These are phyloP conservation scores for Cladosporium oxysporum DNA, from an alignment of 2,329 filamentous ascomycete genomes.

Conservation along the genomic window DNA sequence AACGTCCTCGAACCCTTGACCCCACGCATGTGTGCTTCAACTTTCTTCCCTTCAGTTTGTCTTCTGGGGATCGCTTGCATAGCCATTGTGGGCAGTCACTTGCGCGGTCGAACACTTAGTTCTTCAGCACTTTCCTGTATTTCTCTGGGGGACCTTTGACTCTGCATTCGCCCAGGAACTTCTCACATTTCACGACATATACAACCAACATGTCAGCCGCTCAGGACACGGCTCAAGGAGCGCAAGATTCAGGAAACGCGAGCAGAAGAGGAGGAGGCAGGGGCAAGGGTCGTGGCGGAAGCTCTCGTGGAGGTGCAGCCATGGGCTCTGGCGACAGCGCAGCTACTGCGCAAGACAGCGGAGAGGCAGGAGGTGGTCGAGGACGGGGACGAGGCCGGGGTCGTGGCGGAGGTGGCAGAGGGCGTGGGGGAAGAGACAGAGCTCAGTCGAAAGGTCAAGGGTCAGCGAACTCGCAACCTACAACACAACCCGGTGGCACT, in stretches of 20 bases:
- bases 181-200: neutral
- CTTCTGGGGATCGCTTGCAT: neutral
- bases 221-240: neutral
- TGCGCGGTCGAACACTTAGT: neutral
- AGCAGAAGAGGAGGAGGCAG: constrained; percentile 22
- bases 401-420: constrained; percentile 33
- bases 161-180: neutral
- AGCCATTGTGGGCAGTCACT: neutral
- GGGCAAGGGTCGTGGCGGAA: constrained; percentile 27
- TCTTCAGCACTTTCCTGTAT: neutral
- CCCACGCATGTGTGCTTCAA: neutral
- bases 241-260: constrained; percentile 2
- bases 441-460: constrained; percentile 31
- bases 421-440: constrained; percentile 40
- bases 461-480: constrained; percentile 36
- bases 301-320: constrained; percentile 10
- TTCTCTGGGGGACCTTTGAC: neutral
- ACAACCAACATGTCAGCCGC: constrained; percentile 8
- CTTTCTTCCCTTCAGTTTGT: constrained; percentile 1
- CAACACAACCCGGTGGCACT: constrained; percentile 38
- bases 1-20: neutral
- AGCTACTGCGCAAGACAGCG: constrained; percentile 18
- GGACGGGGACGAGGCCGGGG: constrained; percentile 31
- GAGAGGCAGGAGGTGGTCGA: constrained; percentile 23
- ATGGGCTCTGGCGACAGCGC: constrained; percentile 20